Evolutionary conservation across 768 basidiomycete genomes (phyloP).

Genomic region (Auriscalpium orientale): DNA sequence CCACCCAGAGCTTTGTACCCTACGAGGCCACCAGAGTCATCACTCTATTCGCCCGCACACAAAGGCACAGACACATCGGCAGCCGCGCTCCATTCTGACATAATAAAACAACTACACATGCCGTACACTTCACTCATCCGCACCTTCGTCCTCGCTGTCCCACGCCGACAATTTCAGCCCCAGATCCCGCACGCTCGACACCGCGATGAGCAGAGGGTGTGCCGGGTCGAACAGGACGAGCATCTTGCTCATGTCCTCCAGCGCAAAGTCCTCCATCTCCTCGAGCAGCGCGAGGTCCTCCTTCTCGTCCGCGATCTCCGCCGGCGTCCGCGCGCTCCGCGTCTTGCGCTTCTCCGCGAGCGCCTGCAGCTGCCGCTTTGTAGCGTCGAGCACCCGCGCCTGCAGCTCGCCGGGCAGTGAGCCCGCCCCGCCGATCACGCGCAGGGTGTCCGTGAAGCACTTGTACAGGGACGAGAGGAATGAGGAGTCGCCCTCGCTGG

Average conservation of each 20-base stretch:
- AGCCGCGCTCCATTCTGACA: too few species aligned
- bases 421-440: conserved; percentile 47
- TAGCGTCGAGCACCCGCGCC: conserved; percentile 54
- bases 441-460: conserved; percentile 54
- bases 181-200: conserved; percentile 65
- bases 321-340: conserved; percentile 33
- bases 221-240: conserved; percentile 45
- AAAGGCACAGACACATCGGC: too few species aligned
- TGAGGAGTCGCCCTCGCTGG: conserved; percentile 62
- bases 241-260: conserved; percentile 74
- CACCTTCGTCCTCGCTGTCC: conserved; percentile 18
- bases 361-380: conserved; percentile 60
- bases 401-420: conserved; percentile 48
- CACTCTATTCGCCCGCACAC: too few species aligned
- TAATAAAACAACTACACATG: too few species aligned
- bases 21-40: too few species aligned
- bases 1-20: too few species aligned
- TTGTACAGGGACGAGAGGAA: conserved; percentile 75
- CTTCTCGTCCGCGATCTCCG: conserved; percentile 40
- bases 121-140: background rate
- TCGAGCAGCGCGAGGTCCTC: conserved; percentile 69
- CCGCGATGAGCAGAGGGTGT: conserved; percentile 61
- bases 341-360: conserved; percentile 63
- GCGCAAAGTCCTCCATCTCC: conserved; percentile 76
- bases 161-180: conserved; percentile 35